Evolutionary conservation across 2,329 filamentous ascomycete genomes (phyloP), one percentile per base, ranked within the genome.

Genomic region (Claviceps sorghi): DNA sequence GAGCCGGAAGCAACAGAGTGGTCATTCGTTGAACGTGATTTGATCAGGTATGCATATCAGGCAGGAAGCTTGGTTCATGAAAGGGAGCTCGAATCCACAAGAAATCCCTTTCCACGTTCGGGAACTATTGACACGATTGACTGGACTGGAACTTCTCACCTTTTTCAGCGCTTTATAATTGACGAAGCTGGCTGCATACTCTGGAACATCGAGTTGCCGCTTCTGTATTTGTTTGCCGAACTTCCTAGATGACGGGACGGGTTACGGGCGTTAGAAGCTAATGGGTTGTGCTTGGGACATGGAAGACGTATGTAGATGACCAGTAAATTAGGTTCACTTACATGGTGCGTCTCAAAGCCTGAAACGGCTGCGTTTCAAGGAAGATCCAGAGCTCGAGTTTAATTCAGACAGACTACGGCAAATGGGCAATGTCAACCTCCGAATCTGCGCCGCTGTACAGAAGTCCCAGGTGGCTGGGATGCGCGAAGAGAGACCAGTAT

Each of bases 171-270:
- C 90, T 74, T 98, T 98, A 76, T 98, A 98, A 72, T 98, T 96
- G 62, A 97, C 90, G 67, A 98, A 98, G 71, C 90, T 96, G 58
- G 91, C 89, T 56, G 93, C 91, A 84, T 98, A 98, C 79, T 98
- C 93, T 55, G 93, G 93, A 55, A 98, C 90, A 69, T 98, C 93
- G 64, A 98, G 87, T 78, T 98, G 93, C 67, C 90, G 85, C 76
- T 95, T 95, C 76, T 97, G 93, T 60, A 98, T 95, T 68, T 96
- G 88, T 77, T 98, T 98, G 70, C 93, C 93, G 75, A 98, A 98
- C 80, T 98, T 98, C 93, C 91, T 98, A 63, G 50, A 57, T 54
- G 50, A 32, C 48, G 48, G 38, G 51, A 54, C 46, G 46, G 30
- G 44, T 49, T 49, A 48, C 38, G 48, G 36, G 36, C 49, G 53